Conservation (phyloP, 805 yeast species). For the Saccharomycopsis vini region DNA sequence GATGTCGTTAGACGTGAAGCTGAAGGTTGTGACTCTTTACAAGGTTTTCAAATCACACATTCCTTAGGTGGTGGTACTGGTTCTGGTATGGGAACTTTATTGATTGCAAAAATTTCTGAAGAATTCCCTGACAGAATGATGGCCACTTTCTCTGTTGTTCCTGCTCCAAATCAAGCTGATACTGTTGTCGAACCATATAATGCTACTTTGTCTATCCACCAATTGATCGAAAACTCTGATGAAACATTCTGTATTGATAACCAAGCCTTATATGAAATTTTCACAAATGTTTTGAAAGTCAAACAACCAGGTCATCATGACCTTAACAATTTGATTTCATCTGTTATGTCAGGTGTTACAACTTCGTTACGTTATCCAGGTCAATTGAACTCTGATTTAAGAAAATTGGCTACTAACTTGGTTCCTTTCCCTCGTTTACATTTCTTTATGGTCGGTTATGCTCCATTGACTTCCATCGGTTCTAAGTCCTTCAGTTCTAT, state of each 20-base stretch:
- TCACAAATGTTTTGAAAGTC: constrained; percentile 77
- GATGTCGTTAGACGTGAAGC: constrained; percentile 91
- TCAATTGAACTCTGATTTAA: constrained; percentile 84
- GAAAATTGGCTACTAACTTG: constrained; percentile 88
- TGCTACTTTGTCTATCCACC: constrained; percentile 85
- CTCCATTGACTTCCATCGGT: constrained; percentile 77
- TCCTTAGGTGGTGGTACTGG: constrained; percentile 92
- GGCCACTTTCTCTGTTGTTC: constrained; percentile 90
- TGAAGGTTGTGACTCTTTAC: constrained; percentile 84
- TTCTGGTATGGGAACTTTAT: constrained; percentile 90
- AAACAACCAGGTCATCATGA: constrained; percentile 72
- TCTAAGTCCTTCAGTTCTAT: constrained; percentile 76
- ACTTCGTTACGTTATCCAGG: constrained; percentile 93
- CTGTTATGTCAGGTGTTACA: constrained; percentile 93
- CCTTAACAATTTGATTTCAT: constrained; percentile 73
- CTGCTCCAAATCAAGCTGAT: constrained; percentile 84
- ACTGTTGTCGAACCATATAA: constrained; percentile 95
- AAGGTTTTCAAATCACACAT: constrained; percentile 87
- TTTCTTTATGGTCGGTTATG: constrained; percentile 92
- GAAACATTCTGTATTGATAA: constrained; percentile 94
- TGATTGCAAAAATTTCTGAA: constrained; percentile 78
- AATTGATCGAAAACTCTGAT: constrained; percentile 82
- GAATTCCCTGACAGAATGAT: constrained; percentile 94
- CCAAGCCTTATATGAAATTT: constrained; percentile 85
- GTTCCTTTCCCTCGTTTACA: constrained; percentile 94